Evolutionary conservation across 2,329 filamentous ascomycete species (phyloP).

Genomic region (Botrytis galanthina): DNA sequence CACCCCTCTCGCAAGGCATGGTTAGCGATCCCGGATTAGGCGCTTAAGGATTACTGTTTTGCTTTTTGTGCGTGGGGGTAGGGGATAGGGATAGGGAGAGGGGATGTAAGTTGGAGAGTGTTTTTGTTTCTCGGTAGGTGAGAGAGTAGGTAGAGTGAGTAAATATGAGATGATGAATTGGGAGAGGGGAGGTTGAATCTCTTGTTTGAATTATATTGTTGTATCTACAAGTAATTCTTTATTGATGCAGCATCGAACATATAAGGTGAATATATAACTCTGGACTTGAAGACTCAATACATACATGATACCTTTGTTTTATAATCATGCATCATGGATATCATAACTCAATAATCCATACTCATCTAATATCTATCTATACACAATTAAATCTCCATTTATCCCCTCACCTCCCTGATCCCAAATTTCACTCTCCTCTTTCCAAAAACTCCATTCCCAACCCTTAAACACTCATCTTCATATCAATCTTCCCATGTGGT

Average conservation of each 20-base stretch:
- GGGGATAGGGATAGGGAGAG: too few relatives aligned
- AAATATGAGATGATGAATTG: too few relatives aligned
- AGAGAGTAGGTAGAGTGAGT: too few relatives aligned
- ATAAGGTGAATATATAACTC: background rate
- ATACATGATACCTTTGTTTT: too few relatives aligned
- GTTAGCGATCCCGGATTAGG: constrained; percentile 11
- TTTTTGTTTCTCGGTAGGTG: too few relatives aligned
- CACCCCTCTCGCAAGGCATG: too few relatives aligned
- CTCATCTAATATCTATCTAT: background rate
- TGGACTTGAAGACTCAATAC: background rate
- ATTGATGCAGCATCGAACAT: background rate
- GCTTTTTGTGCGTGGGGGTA: too few relatives aligned
- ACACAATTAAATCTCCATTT: background rate
- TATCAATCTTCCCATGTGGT: constrained; percentile 86
- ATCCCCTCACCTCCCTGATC: background rate
- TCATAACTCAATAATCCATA: constrained; percentile 1
- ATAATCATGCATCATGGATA: background rate
- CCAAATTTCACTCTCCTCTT: background rate
- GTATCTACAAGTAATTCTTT: background rate
- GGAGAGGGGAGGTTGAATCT: too few relatives aligned
- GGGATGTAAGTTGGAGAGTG: too few relatives aligned
- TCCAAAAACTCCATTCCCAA: background rate
- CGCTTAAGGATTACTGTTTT: background rate
- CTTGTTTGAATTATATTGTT: background rate
- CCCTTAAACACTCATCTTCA: constrained; percentile 89